These are phyloP conservation scores for Endoconidiophora laricicola DNA, from an alignment of 2,329 filamentous ascomycete species.

Conservation along the genomic window DNA sequence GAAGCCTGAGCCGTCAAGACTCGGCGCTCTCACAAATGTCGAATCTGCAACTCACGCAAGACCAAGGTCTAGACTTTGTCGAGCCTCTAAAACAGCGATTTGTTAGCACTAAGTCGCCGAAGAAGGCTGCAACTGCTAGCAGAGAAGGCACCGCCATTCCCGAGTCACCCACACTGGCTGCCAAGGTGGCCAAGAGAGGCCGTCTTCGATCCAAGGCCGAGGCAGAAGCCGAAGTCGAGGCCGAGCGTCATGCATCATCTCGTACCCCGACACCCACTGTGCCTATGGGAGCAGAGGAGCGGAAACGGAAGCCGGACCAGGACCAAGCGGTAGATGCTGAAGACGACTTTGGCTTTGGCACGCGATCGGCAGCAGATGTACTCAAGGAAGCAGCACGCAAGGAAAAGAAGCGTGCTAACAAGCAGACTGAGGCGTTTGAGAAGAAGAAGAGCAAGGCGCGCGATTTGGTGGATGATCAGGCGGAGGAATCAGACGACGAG, in stretches of 20 bases:
- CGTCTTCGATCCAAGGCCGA: slow-evolving; percentile 29
- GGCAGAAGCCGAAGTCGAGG: slow-evolving; percentile 14
- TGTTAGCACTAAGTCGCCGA: slow-evolving; percentile 27
- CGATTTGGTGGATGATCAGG: slow-evolving; percentile 79
- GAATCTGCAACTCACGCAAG: slow-evolving; percentile 42
- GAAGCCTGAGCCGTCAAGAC: slow-evolving; percentile 17
- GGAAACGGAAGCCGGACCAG: slow-evolving; percentile 19
- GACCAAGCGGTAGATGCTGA: slow-evolving; percentile 14
- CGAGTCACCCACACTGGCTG: slow-evolving; percentile 45
- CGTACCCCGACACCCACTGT: slow-evolving; percentile 13
- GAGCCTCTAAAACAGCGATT: slow-evolving; percentile 57
- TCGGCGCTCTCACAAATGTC: slow-evolving; percentile 5
- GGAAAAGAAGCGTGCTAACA: slow-evolving; percentile 26
- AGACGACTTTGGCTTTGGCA: slow-evolving; percentile 23
- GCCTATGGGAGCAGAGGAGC: slow-evolving; percentile 27
- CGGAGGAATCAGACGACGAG: slow-evolving; percentile 94
- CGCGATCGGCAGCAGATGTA: slow-evolving; percentile 43
- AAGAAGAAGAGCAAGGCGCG: slow-evolving; percentile 77
- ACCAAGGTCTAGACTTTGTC: slow-evolving; percentile 56
- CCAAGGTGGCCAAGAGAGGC: neutral
- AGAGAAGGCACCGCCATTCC: slow-evolving; percentile 24
- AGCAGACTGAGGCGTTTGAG: slow-evolving; percentile 44
- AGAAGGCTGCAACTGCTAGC: slow-evolving; percentile 11
- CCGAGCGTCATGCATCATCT: slow-evolving; percentile 20
- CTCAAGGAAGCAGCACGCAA: slow-evolving; percentile 48